Evolutionary conservation across 140 eudicot species (phyloP).

Genomic region (Senecio squalidus): DNA sequence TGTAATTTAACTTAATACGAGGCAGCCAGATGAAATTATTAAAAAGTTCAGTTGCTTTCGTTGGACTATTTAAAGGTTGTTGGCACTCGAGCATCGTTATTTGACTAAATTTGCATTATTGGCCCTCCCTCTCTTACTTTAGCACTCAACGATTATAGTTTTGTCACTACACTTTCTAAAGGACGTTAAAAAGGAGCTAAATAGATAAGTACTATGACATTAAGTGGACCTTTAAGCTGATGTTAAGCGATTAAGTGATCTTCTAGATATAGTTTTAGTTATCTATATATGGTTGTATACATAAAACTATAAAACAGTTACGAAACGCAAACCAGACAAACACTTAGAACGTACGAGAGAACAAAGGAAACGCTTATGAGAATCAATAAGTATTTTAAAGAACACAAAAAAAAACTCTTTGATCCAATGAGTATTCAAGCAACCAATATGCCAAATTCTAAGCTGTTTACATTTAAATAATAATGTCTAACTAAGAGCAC

Average conservation of each 20-base stretch:
- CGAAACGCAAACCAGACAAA: no score
- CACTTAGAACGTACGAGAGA: no score
- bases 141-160: not conserved
- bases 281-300: no score
- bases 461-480: no score
- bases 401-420: no score
- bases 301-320: no score
- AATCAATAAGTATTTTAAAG: no score
- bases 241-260: not conserved
- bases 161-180: conserved; percentile 3
- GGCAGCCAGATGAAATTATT: not conserved
- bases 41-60: not conserved
- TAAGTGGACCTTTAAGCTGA: not conserved
- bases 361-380: no score
- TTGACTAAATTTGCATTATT: not conserved
- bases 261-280: not conserved
- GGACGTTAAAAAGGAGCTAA: conserved; percentile 4
- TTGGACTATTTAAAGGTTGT: not conserved
- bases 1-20: not conserved
- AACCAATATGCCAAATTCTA: no score
- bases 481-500: no score
- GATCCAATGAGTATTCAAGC: no score
- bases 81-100: not conserved
- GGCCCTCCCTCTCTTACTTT: not conserved
- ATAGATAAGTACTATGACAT: not conserved